Evolutionary conservation across 202 grass and related monocot species (phyloP), one percentile per base, ranked within the genome.

Genomic region (Schoenoplectus tabernaemontani): DNA sequence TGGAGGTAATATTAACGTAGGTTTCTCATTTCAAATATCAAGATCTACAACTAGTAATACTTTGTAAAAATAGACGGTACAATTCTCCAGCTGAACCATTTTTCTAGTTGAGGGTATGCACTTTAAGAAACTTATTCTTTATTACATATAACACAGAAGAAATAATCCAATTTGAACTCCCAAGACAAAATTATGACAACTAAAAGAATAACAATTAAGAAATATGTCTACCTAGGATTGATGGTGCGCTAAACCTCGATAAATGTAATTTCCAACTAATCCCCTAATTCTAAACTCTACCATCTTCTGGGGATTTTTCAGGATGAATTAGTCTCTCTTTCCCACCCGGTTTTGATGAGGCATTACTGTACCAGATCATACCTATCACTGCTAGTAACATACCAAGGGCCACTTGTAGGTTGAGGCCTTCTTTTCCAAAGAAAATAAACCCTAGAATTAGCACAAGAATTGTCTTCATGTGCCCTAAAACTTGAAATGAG

Each of bases 401-500:
- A 5, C 85, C 90, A 46, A 92, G 30, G 9, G 73, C 85, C 4
- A 89, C 90, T 36, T 87, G 90, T 51, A 92, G 74, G 65, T 89
- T 87, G 26, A 89, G 83, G 57, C 87, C 85, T 82, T 92, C 90
- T 28, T 28, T 28, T 28, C 28, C 28, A 28, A 28, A 28, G 28
- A 28, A 28, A 28, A 28, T 28, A 28, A 28, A 28, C 28, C 28
- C 28, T 28, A 28, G 28, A 28, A 28, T 28, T 28, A 28, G 28
- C 28, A 28, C 28, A 28, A 28, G 87, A 62, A 89, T 87, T 4
- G 85, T 93, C 80, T 90, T 93, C 90, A 87, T 93, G 82, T 90
- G 90, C 20, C 90, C 85, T 46, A 93, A 84, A 59, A 89, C 90
- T 85, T 93, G 90, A 66, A 93, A 93, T 3, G 85, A 86, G 50